Base-by-base conservation (phyloP, 176 grass and related monocot genomes). In the Canna indica region DNA sequence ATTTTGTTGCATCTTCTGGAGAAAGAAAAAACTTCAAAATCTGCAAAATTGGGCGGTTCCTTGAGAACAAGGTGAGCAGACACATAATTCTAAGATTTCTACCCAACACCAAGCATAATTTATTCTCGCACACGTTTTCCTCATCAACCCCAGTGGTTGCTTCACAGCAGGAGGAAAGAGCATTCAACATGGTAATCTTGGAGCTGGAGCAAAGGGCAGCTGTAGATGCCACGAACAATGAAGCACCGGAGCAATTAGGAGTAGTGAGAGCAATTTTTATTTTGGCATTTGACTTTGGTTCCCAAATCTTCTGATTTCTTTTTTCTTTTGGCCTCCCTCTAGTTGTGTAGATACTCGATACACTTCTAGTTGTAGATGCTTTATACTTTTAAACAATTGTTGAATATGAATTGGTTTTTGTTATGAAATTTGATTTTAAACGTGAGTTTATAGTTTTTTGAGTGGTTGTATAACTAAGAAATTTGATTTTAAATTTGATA, bases 1-100 rank as follows among this genome's bases (percentile, higher is more conserved):
- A 12, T 89, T 81, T 72, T 89, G 92, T 71, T 91, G 79, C 35
- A 33, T 85, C 35, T 89, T 96, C 75, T 96, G 92, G 92, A 78
- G 50, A 57, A 96, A 96, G 71, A 85, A 82, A 73, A 96, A 85
- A 73, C 81, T 96, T 70, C 78, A 83, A 83, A 57, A 62, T n/a
- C 44, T 80, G 77, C 32, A 81, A 74, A 53, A 79, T 96, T 58
- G 70, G 47, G 45, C 85, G 85, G 47, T 91, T 96, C 78, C 69
- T 96, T 13, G 71, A 91, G 57, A 96, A 83, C 71, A 80, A 83
- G 79, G 91, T 91, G 80, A 76, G 71, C 64, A 14, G 8, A 59
- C 10, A 59, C 20, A 74, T 57, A 0, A 71, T 66, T 57, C 36
- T 44, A 10, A 38, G 58, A 35, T 44, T 44, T 44, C 1, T 44